phyloP scores from a whole-genome alignment of 1,139 yeast species.

The Hemisphaericaspora lyxosophila region DNA sequence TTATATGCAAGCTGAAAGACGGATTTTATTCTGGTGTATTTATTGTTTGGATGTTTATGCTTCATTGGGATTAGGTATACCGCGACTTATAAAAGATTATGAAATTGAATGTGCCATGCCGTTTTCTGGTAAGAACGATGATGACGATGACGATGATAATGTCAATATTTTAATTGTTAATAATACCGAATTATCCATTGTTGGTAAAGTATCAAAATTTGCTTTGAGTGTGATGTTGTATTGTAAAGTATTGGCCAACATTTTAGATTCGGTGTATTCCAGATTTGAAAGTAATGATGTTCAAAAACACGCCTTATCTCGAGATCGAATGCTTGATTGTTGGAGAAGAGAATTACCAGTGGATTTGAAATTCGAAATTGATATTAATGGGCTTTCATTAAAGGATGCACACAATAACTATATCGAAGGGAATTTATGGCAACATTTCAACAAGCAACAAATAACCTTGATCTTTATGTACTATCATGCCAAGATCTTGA shows the following conservation, averaged over 20 bases:
- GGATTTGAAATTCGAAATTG: slow-evolving; percentile 63
- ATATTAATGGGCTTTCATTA: slow-evolving; percentile 58
- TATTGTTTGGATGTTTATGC: slow-evolving; percentile 77
- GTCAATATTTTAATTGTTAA: slow-evolving; percentile 59
- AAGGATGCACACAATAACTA: slow-evolving; percentile 32
- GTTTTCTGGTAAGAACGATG: slow-evolving; percentile 55
- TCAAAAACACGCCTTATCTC: slow-evolving; percentile 42
- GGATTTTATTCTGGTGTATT: slow-evolving; percentile 82
- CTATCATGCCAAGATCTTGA: slow-evolving; percentile 76
- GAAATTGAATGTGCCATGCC: slow-evolving; percentile 89
- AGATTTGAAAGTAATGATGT: slow-evolving; percentile 41
- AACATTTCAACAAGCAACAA: slow-evolving; percentile 46
- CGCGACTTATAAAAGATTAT: slow-evolving; percentile 72
- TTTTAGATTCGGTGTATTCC: slow-evolving; percentile 65
- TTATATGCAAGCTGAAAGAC: slow-evolving; percentile 74
- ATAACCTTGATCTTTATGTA: slow-evolving; percentile 64
- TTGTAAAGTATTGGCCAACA: slow-evolving; percentile 70
- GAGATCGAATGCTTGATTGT: slow-evolving; percentile 70
- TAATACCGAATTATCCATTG: slow-evolving; percentile 56
- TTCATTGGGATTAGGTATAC: slow-evolving; percentile 77
- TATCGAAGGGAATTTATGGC: slow-evolving; percentile 22
- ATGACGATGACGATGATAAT: slow-evolving; percentile 43
- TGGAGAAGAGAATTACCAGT: slow-evolving; percentile 77
- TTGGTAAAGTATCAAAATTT: slow-evolving; percentile 65
- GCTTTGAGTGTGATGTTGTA: slow-evolving; percentile 68